Base-by-base conservation (phyloP, 768 basidiomycete species). In the Phaeotremella fagi region DNA sequence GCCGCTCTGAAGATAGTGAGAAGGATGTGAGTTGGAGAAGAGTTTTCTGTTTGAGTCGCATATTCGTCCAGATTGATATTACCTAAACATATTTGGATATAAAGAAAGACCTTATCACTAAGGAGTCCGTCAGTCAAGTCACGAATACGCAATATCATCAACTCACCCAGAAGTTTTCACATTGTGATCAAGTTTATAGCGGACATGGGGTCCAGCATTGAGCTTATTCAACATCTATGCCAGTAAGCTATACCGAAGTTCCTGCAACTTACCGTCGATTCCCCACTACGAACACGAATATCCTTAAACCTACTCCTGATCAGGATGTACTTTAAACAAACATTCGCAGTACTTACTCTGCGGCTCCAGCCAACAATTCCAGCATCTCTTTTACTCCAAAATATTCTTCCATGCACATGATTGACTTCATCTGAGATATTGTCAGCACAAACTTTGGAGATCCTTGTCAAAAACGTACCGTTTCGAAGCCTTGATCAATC, bases 31-130 rank as follows among this genome's bases (percentile, higher is more conserved):
- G 81, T 76, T 2, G 59, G 63, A 12, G 62, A 60, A 5, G 52
- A 48, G 27, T 44, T 54, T 42, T 26, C 85, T 82, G 68, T 87
- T 85, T 83, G 85, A 55, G 90, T 88, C 20, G 75, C 80, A 68
- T 83, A 88, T 52, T 90, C 88, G 1, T 59, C 50, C 29, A 67
- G 45, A 4, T 61, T 43, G 11, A 73, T 47, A n/a, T 72, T 68
- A 2, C 60, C 73, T 47, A 75, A 64, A 24, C 73, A 51, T 43
- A 87, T 86, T 75, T 94, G 90, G 4, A 90, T 82, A 36, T 90
- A 76, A 4, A 92, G 68, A 70, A 87, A 84, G 9, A 87, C 79
- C 70, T 94, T 94, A 70, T 94, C 88, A 3, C 67, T 69, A 44
- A 12, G 16, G 26, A 1, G n/a, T n/a, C 9, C 18, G n/a, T 59